Evolutionary conservation across 192 early-diverging fungal genomes (phyloP), one percentile per base, ranked within the genome.

Genomic region (Allomyces arbusculus): DNA sequence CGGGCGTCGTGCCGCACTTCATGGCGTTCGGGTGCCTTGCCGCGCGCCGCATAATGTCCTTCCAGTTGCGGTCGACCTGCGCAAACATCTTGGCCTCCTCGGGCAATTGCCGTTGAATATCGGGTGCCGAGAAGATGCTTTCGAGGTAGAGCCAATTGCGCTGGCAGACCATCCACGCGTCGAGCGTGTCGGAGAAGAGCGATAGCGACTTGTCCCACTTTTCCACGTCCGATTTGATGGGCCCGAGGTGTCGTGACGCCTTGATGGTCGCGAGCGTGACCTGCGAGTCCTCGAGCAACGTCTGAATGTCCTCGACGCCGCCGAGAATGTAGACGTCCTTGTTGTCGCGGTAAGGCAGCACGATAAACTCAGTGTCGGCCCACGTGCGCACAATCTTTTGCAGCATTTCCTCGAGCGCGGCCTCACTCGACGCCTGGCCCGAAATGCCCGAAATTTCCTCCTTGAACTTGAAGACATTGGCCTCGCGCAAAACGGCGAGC

Each of bases 291-390:
- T 83, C 82, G 23, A 83, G 63, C 20, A 80, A 67, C 4, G 82
- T 77, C 66, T 83, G 82, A 63, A 83, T 81, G 65, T 83, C 82
- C 55, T 83, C 82, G 24, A 83, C 77, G 23, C 75, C 69, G 23
- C 79, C 80, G 16, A 83, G 68, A 70, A 83, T 81, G 65, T 80
- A 83, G n/a, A 83, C 78, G 65, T 83, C 82, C 65, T 83, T 83
- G 23, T 70, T 67, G 64, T 83, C 82, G 12, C 82, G 73, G 64
- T 83, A 83, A 23, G 68, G 64, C 7, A 70, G 69, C 10, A 81
- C 77, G 65, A 76, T 69, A 66, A 83, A 83, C 65, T 83, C 82
- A 8, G 77, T 74, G 50, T 83, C 82, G 64, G 70, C 79, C 82
- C 82, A 83, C 23, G 66, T 70, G 62, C 76, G 79, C 44, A 83